Evolutionary conservation across 768 basidiomycete species (phyloP), one percentile per base, ranked within the genome.

Genomic region (Stropharia rugosoannulata): DNA sequence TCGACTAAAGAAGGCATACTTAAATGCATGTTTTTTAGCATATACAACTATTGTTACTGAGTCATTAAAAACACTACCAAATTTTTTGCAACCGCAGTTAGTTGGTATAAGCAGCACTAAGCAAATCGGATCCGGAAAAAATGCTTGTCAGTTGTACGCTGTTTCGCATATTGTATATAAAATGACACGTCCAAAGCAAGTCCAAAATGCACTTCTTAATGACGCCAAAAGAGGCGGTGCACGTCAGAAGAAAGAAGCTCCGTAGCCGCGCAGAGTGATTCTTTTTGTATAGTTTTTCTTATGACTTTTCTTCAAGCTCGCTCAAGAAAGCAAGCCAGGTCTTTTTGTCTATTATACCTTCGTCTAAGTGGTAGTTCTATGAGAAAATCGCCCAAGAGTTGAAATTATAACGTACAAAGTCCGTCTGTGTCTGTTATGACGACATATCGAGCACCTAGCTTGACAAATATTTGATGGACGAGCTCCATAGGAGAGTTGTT

Each of bases 271-370:
- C 29, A 32, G 29, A 32, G 29, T 32, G 29, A 32, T 32, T 32
- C 29, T 7, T 32, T 32, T 32, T 32, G 7, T 5, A 25, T 35
- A 19, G 36, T 41, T 19, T 25, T 8, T n/a, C n/a, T 64, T 55
- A 71, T 12, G 57, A 74, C 56, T 80, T 85, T 66, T 83, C 84
- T 58, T 90, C 88, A 55, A 95, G 72, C 63, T 87, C 83, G 49
- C 78, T 83, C 37, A 98, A 74, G 73, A 96, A 96, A 6, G 82
- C 87, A 25, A 98, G 81, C 94, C 95, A 99, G 0, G 82, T 83
- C 73, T 96, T 95, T 79, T 98, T 98, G 69, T 94, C 89, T 53
- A 99, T 90, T 9, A 95, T 79, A 7, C 97, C 97, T 64, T 90
- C 85, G 65, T 95, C 92, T 93, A 64, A 9, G 55, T 13, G 25